Evolutionary conservation across 306 rosid species (phyloP).

Genomic region (Sicyos baderoa): DNA sequence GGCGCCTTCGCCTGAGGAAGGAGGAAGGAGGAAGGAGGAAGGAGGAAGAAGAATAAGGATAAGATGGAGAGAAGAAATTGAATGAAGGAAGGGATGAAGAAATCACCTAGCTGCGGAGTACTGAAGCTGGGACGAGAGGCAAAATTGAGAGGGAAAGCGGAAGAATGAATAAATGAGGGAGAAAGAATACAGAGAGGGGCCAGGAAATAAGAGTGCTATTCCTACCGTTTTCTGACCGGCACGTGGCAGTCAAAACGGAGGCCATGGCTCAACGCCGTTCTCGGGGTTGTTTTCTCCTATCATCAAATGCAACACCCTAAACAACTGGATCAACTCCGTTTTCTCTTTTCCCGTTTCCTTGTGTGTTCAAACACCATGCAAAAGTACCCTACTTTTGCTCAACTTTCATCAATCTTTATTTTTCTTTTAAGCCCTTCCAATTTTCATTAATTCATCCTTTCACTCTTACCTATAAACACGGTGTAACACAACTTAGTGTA

Average conservation of each 20-base stretch:
- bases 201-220: not conserved
- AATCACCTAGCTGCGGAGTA: not conserved
- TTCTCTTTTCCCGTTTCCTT: not conserved
- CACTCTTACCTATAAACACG: too few relatives aligned
- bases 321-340: not conserved
- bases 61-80: not conserved
- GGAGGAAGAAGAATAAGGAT: not conserved
- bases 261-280: not conserved
- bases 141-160: not conserved
- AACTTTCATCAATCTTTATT: too few relatives aligned
- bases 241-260: not conserved
- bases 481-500: too few relatives aligned
- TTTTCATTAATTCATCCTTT: too few relatives aligned
- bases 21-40: not conserved
- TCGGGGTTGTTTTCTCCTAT: not conserved
- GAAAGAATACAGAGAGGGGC: not conserved
- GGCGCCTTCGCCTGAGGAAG: not conserved
- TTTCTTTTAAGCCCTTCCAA: too few relatives aligned
- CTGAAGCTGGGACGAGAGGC: constrained; percentile 13
- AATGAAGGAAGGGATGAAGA: not conserved
- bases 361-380: too few relatives aligned
- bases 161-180: not conserved
- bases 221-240: not conserved
- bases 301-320: not conserved
- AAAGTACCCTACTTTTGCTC: too few relatives aligned